Percentiles rank a stretch among this genome's conserved stretches.
These are phyloP conservation scores for Cylindrodendrum hubeiense DNA, from an alignment of 2,329 filamentous ascomycete species.

Conservation along the genomic window DNA sequence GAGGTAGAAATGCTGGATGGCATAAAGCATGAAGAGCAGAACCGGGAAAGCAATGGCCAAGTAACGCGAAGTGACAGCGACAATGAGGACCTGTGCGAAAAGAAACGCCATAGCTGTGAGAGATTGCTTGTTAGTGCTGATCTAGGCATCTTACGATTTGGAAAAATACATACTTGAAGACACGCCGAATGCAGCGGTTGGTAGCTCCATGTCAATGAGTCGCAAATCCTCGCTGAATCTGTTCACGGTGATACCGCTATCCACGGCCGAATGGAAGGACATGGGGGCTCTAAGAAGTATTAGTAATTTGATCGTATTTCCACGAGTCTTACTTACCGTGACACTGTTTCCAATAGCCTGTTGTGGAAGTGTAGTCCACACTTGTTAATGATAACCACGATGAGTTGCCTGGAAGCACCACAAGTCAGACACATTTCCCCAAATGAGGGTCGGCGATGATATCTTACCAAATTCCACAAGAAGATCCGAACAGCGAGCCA, in stretches of 20 bases:
- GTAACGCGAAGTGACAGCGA: slow-evolving; percentile 47
- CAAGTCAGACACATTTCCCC: neutral
- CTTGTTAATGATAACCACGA: slow-evolving; percentile 16
- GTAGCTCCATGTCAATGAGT: slow-evolving; percentile 40
- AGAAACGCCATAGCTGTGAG: slow-evolving; percentile 6
- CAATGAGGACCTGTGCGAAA: slow-evolving; percentile 30
- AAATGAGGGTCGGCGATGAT: neutral
- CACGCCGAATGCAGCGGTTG: slow-evolving; percentile 33
- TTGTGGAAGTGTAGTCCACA: slow-evolving; percentile 17
- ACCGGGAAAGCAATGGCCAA: slow-evolving; percentile 48
- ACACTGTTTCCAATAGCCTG: slow-evolving; percentile 11
- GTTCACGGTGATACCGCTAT: slow-evolving; percentile 39
- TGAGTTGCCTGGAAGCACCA: neutral
- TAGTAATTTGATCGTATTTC: neutral
- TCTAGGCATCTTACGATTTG: neutral
- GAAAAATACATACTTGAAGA: slow-evolving; percentile 13
- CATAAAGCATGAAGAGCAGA: slow-evolving; percentile 43
- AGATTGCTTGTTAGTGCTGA: neutral
- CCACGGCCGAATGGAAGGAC: slow-evolving; percentile 32
- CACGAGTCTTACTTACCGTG: slow-evolving; percentile 4
- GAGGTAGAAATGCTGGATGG: slow-evolving; percentile 36
- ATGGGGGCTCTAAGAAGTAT: slow-evolving; percentile 24
- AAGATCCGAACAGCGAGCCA: slow-evolving; percentile 12
- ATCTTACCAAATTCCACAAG: slow-evolving; percentile 12
- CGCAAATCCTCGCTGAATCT: slow-evolving; percentile 38